Percentiles rank a stretch among this genome's conserved stretches.
phyloP scores from a whole-genome alignment of 441 rosid genomes.

The Erodium moschatum region DNA sequence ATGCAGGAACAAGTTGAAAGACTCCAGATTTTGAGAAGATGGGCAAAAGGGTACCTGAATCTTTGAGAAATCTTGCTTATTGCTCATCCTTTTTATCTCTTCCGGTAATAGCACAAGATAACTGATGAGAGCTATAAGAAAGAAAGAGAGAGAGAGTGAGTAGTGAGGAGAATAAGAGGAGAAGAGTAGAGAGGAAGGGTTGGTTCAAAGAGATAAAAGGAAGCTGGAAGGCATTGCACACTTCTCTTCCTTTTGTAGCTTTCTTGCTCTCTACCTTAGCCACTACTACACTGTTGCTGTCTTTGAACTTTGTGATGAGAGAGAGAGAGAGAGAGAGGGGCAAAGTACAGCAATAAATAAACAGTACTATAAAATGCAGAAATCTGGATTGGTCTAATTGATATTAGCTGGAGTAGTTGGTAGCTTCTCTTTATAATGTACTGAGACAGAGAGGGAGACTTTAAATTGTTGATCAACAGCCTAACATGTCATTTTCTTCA shows the following conservation, averaged over 20 bases:
- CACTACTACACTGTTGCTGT: not conserved
- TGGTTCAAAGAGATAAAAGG: not conserved
- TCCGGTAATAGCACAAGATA: not conserved
- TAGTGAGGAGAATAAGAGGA: too few species aligned
- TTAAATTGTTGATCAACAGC: too few species aligned
- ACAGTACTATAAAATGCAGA: not conserved
- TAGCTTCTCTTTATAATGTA: not conserved
- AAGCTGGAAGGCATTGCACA: not conserved
- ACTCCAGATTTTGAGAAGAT: not conserved
- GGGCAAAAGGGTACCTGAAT: conserved; percentile 7
- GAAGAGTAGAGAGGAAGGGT: too few species aligned
- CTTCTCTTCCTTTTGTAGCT: conserved; percentile 4
- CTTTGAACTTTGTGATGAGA: not conserved
- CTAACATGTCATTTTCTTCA: too few species aligned
- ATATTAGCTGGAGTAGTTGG: not conserved
- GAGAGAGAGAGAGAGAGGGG: not conserved
- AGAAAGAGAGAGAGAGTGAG: not conserved
- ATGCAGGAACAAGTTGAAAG: not conserved
- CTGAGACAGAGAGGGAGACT: too few species aligned
- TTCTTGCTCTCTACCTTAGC: not conserved
- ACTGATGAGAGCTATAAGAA: not conserved
- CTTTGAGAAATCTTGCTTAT: conserved; percentile 4
- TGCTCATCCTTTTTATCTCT: not conserved
- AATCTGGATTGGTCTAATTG: not conserved
- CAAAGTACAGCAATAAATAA: not conserved